phyloP scores from a whole-genome alignment of 2,329 filamentous ascomycete species.

The Microdochium nivale region DNA sequence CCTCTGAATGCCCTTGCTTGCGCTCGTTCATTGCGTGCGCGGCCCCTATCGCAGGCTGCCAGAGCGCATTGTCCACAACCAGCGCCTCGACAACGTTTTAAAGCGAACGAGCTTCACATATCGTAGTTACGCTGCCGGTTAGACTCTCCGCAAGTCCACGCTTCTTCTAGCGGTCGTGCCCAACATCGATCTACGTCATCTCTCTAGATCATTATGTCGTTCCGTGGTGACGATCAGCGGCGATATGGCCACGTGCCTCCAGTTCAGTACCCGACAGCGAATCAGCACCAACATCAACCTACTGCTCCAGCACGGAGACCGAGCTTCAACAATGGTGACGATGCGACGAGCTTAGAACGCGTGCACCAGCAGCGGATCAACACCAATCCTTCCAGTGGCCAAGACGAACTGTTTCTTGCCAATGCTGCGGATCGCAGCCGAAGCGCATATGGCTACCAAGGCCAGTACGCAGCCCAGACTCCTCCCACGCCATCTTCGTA shows the following conservation, averaged over 20 bases:
- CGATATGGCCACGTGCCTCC: conserved; percentile 60
- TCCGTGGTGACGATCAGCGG: conserved; percentile 52
- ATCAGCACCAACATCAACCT: conserved; percentile 22
- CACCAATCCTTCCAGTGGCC: conserved; percentile 22
- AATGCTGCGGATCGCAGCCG: conserved; percentile 31
- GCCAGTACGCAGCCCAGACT: conserved; percentile 38
- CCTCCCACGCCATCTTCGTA: conserved; percentile 47
- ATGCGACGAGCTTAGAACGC: conserved; percentile 41
- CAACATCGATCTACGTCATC: not conserved
- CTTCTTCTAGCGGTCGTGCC: not conserved
- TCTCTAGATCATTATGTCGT: conserved; percentile 42
- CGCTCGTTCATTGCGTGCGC: not conserved
- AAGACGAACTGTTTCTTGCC: conserved; percentile 58
- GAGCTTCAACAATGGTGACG: conserved; percentile 73
- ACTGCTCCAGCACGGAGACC: conserved; percentile 39
- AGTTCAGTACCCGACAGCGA: conserved; percentile 50
- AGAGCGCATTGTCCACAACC: not conserved
- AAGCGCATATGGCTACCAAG: conserved; percentile 38
- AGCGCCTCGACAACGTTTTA: too few relatives aligned
- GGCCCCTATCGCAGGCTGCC: not conserved
- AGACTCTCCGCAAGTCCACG: not conserved
- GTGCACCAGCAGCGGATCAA: conserved; percentile 18
- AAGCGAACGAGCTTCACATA: too few relatives aligned
- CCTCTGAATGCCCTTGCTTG: not conserved
- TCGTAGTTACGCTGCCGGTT: not conserved